A percentile compares a stretch with the other conserved stretches of the same genome.
Conservation (phyloP, 2,329 filamentous ascomycete species). For the Pseudogymnoascus sp. region DNA sequence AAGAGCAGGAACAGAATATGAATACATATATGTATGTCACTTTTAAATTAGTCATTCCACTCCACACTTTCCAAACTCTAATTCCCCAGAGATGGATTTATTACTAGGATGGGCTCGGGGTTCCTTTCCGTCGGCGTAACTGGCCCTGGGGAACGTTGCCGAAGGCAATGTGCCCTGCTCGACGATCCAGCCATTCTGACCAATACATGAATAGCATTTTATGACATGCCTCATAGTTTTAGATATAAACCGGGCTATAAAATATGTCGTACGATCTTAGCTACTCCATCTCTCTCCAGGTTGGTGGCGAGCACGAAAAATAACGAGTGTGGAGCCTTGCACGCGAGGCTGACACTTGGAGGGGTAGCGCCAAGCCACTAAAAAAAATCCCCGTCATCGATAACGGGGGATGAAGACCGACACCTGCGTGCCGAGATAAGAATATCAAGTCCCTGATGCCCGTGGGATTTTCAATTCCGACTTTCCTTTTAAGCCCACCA, state of each 20-base stretch:
- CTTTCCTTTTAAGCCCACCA: not conserved
- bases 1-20: not conserved
- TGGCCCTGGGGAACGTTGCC: too few relatives aligned
- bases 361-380: conserved; percentile 1
- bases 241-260: not conserved
- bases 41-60: not conserved
- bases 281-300: not conserved
- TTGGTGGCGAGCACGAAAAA: not conserved
- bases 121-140: not conserved
- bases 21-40: not conserved
- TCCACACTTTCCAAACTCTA: not conserved
- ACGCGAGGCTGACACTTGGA: not conserved
- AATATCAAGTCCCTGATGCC: not conserved
- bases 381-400: not conserved
- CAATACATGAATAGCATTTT: not conserved
- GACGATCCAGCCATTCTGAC: not conserved
- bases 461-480: not conserved
- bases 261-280: not conserved
- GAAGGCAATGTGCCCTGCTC: too few relatives aligned
- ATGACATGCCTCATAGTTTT: not conserved
- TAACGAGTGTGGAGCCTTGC: not conserved
- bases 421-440: not conserved
- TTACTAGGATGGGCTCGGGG: not conserved
- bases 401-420: conserved; percentile 9
- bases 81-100: not conserved